A percentile compares a stretch with the other conserved stretches of the same genome.
Conservation (phyloP, 805 yeast species). For the Candida nonsorbophila region DNA sequence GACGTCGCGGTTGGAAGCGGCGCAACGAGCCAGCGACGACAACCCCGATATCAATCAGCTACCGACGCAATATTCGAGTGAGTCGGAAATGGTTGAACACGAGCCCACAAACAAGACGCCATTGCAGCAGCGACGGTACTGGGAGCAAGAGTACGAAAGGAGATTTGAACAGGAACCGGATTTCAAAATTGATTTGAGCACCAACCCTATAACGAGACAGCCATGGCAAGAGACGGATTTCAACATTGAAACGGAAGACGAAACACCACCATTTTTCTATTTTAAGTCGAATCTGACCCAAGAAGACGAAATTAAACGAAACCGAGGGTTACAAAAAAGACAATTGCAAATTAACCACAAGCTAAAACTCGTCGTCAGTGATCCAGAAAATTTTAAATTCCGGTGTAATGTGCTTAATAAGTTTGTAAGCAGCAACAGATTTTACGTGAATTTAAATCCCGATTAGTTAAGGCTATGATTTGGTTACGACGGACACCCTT, state of each 20-base stretch:
- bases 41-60: slow-evolving; percentile 1
- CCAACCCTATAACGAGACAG: slow-evolving; percentile 32
- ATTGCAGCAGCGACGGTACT: slow-evolving; percentile 26
- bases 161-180: slow-evolving; percentile 14
- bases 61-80: slow-evolving; percentile 11
- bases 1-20: not conserved
- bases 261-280: slow-evolving; percentile 11
- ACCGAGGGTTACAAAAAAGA: too few relatives aligned
- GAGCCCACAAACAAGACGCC: too few relatives aligned
- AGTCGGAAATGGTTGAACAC: slow-evolving; percentile 4
- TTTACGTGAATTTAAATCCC: too few relatives aligned
- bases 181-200: slow-evolving; percentile 18
- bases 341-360: too few relatives aligned
- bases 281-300: slow-evolving; percentile 11
- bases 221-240: slow-evolving; percentile 34
- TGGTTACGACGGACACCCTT: too few relatives aligned
- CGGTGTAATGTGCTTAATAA: too few relatives aligned
- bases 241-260: slow-evolving; percentile 8
- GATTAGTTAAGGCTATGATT: too few relatives aligned
- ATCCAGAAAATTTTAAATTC: too few relatives aligned
- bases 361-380: too few relatives aligned
- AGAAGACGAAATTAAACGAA: slow-evolving; percentile 9
- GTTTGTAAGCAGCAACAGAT: too few relatives aligned
- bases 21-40: not conserved
- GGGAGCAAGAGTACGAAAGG: slow-evolving; percentile 17